Base-by-base conservation (phyloP, 2,329 filamentous ascomycete species). In the Curvularia sp. region DNA sequence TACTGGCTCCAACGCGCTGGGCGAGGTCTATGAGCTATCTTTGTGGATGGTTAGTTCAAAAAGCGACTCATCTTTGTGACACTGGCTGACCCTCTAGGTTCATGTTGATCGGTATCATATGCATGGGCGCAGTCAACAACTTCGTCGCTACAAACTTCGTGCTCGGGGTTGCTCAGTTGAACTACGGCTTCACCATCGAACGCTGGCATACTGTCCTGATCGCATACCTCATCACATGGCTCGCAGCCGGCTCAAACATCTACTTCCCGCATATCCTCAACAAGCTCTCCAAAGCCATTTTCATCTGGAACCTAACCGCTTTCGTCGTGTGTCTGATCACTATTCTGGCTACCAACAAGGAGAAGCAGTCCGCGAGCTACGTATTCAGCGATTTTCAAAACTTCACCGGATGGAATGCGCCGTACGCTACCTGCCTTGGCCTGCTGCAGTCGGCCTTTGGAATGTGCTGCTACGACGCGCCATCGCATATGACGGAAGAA, bases 351-450 rank as follows among this genome's bases (percentile, higher is more conserved):
- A 81, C 75, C 18, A 86, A 85, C 59, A 79, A 83, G 35, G 75
- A 85, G 65, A 85, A 85, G 59, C 82, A 85, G 61, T 73, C 81
- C 0, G 78, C 84, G 2, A 78, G 78, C 24, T 86, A 86, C 62
- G 85, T 87, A 8, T 86, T 86, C 66, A 66, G 68, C 15, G 80
- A 84, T 26, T 85, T 86, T 58, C 81, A 85, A 53, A 85, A 86
- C 60, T 77, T 80, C 39, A 83, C 83, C 0, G 85, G 85, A 2
- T 85, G 83, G 69, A 78, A 78, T 3, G 73, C 77, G 9, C 75
- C 79, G 0, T 85, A 85, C 72, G 78, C 81, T 4, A 81, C 83
- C 0, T 80, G 85, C 30, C 72, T 86, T 20, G 84, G 84, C 2
- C 79, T 86, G 12, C 66, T 86, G 5, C 83, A 86, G 63, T 79